Conservation (phyloP, 805 yeast species). For the Metschnikowia hibisci region DNA sequence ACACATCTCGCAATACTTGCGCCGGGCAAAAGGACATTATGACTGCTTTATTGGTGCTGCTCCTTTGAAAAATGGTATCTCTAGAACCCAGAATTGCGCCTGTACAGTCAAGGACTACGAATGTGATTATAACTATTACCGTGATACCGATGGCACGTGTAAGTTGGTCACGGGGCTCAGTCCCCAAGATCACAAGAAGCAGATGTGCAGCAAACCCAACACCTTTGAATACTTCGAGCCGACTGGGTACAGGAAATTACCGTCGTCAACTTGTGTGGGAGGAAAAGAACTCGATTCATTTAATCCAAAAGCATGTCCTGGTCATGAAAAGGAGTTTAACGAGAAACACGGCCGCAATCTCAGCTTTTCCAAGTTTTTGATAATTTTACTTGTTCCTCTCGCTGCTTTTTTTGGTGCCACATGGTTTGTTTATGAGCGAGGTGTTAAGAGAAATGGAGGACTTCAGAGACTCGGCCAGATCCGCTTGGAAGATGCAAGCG, state of each 20-base stretch:
- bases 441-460: constrained; percentile 75
- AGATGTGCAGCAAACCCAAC: constrained; percentile 54
- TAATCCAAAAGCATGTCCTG: constrained; percentile 78
- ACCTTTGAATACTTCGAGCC: constrained; percentile 75
- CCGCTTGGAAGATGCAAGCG: constrained; percentile 66
- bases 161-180: constrained; percentile 69
- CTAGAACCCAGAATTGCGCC: constrained; percentile 61
- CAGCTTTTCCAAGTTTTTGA: constrained; percentile 46
- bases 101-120: constrained; percentile 88
- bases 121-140: constrained; percentile 83
- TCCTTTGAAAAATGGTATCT: constrained; percentile 52
- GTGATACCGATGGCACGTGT: constrained; percentile 79
- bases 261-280: constrained; percentile 79
- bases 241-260: constrained; percentile 87
- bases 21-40: constrained; percentile 40
- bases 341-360: constrained; percentile 51
- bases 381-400: constrained; percentile 55
- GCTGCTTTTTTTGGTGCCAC: constrained; percentile 48
- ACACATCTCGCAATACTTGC: constrained; percentile 38
- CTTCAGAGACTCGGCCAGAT: constrained; percentile 80
- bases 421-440: constrained; percentile 75
- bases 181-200: constrained; percentile 58
- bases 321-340: constrained; percentile 64
- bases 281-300: constrained; percentile 70
- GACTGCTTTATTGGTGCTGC: constrained; percentile 73